A percentile compares a stretch with the other conserved stretches of the same genome.
phyloP scores from a whole-genome alignment of 805 yeast species.

The Brettanomyces naardenensis region DNA sequence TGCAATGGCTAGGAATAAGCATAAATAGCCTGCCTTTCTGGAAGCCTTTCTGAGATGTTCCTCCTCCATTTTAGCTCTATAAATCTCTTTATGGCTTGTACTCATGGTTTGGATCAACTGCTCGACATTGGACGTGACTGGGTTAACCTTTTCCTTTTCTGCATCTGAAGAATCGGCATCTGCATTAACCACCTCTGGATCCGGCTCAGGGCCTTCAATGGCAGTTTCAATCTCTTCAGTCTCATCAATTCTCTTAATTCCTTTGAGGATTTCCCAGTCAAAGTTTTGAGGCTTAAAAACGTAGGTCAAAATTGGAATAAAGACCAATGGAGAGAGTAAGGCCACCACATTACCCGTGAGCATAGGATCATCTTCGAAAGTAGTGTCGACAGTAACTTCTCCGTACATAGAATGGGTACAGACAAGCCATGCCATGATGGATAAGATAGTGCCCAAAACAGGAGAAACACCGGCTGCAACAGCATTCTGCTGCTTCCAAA shows the following conservation, averaged over 20 bases:
- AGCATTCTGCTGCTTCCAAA: constrained; percentile 56
- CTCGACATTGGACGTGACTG: constrained; percentile 21
- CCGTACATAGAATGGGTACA: constrained; percentile 38
- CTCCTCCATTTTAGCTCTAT: constrained; percentile 41
- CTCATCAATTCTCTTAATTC: constrained; percentile 62
- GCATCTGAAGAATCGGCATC: constrained; percentile 15
- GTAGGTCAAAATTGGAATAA: constrained; percentile 58
- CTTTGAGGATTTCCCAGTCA: constrained; percentile 59
- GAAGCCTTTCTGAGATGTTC: constrained; percentile 46
- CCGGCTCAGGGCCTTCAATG: constrained; percentile 22
- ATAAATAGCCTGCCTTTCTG: constrained; percentile 51
- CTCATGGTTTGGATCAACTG: constrained; percentile 18
- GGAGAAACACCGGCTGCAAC: constrained; percentile 73
- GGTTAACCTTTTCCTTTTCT: constrained; percentile 15
- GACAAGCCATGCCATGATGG: constrained; percentile 63
- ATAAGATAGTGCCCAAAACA: constrained; percentile 63
- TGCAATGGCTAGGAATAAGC: constrained; percentile 52
- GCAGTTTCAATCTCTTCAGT: constrained; percentile 47
- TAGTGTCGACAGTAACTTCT: constrained; percentile 36
- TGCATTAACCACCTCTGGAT: constrained; percentile 19
- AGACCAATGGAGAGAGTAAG: constrained; percentile 58
- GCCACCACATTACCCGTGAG: constrained; percentile 84
- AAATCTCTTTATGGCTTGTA: constrained; percentile 9
- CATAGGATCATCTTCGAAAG: constrained; percentile 88
- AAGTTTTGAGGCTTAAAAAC: constrained; percentile 63